These are phyloP conservation scores for Colletotrichum tofieldiae DNA, from an alignment of 2,329 filamentous ascomycete genomes.

Conservation along the genomic window DNA sequence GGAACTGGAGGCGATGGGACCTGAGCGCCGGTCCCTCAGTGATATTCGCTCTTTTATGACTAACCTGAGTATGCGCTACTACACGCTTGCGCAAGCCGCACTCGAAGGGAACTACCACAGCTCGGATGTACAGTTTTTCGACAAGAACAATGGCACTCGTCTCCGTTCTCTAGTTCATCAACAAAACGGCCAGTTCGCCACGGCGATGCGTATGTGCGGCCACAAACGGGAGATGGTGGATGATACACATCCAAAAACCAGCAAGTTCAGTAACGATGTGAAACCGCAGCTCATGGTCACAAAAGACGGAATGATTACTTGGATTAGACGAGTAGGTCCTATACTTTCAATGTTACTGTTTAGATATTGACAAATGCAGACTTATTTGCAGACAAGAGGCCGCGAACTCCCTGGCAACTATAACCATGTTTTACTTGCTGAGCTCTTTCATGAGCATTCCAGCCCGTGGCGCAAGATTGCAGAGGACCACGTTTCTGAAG, in stretches of 20 bases:
- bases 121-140: conserved; percentile 64
- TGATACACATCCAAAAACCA: background rate
- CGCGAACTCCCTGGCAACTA: conserved; percentile 74
- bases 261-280: background rate
- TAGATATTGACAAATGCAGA: background rate
- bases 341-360: conserved; percentile 51
- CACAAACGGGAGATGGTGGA: conserved; percentile 55
- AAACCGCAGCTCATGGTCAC: conserved; percentile 43
- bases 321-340: conserved; percentile 7
- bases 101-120: conserved; percentile 65
- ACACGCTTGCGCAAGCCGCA: conserved; percentile 60
- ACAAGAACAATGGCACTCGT: conserved; percentile 57
- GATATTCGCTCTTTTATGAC: conserved; percentile 67
- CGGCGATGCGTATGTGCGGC: conserved; percentile 59
- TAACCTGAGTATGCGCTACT: conserved; percentile 61
- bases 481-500: conserved; percentile 7
- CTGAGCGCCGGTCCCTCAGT: conserved; percentile 58
- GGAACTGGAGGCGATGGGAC: conserved; percentile 64
- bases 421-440: conserved; percentile 70
- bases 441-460: conserved; percentile 74
- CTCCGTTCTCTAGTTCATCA: conserved; percentile 70
- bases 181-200: conserved; percentile 62
- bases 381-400: conserved; percentile 8
- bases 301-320: background rate
- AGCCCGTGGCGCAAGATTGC: conserved; percentile 60